These are phyloP conservation scores for Neoboletus subvelutipes DNA, from an alignment of 768 basidiomycete genomes.

Conservation along the genomic window DNA sequence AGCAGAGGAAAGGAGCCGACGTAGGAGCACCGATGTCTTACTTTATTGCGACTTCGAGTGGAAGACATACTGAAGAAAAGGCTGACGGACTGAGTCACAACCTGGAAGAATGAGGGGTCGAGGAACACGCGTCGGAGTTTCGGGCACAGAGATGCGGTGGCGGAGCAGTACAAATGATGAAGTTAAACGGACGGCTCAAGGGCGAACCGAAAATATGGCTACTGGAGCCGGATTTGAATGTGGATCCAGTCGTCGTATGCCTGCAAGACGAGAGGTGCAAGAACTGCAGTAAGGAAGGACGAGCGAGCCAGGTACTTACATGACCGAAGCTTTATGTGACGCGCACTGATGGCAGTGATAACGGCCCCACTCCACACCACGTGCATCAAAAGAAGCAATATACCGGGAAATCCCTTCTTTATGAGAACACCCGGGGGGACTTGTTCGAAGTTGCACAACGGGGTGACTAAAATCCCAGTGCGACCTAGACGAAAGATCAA, in stretches of 20 bases:
- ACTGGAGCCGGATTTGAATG: background rate
- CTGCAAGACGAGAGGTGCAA: constrained; percentile 18
- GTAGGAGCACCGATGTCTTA: constrained; percentile 5
- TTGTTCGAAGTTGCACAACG: constrained; percentile 2
- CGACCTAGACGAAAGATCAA: background rate
- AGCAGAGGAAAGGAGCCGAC: background rate
- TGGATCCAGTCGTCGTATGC: constrained; percentile 24
- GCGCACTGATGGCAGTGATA: background rate
- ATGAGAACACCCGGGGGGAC: constrained; percentile 16
- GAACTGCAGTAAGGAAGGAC: constrained; percentile 6
- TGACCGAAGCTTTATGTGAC: constrained; percentile 25
- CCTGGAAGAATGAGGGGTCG: background rate
- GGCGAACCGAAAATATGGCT: background rate
- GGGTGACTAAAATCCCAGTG: background rate
- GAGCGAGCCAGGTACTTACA: background rate
- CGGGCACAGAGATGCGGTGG: background rate
- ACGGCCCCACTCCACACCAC: constrained; percentile 15
- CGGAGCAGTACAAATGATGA: background rate
- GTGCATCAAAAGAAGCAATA: constrained; percentile 29
- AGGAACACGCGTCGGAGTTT: background rate
- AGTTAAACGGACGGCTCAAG: background rate
- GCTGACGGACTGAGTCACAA: background rate
- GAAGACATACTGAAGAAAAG: constrained; percentile 14
- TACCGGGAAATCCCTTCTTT: constrained; percentile 23
- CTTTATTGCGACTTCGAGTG: constrained; percentile 21